A percentile compares a stretch with the other conserved stretches of the same genome.
Conservation (phyloP, 202 grass and related monocot species). For the Alloteropsis angusta region DNA sequence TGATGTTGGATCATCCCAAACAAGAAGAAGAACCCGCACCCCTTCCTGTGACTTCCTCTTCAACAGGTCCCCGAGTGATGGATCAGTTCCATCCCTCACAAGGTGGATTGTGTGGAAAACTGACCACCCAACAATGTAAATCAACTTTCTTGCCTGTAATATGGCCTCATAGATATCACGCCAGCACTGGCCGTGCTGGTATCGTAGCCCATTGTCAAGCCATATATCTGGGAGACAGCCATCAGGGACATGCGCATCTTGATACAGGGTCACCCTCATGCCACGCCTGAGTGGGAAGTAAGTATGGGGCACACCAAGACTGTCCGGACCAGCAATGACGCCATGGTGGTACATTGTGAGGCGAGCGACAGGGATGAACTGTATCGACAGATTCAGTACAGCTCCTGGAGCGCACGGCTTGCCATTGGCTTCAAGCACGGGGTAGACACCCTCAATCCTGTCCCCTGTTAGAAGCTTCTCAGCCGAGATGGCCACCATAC, state of each 20-base stretch:
- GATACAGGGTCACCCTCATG: constrained; percentile 65
- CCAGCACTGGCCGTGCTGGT: constrained; percentile 74
- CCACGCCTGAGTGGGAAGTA: constrained; percentile 63
- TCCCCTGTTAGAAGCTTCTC: constrained; percentile 46
- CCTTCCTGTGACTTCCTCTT: constrained; percentile 75
- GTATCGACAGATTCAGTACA: constrained; percentile 50
- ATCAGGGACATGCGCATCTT: constrained; percentile 77
- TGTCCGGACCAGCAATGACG: constrained; percentile 31
- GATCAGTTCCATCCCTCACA: constrained; percentile 31
- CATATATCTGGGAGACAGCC: constrained; percentile 54
- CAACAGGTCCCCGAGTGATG: constrained; percentile 52
- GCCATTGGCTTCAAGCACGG: constrained; percentile 49
- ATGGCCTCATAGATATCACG: constrained; percentile 66
- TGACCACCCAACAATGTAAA: constrained; percentile 90
- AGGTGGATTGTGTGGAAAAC: constrained; percentile 61
- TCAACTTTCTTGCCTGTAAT: constrained; percentile 46
- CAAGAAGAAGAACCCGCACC: constrained; percentile 67
- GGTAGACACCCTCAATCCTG: constrained; percentile 41
- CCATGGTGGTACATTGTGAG: constrained; percentile 65
- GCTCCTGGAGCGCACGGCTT: constrained; percentile 52
- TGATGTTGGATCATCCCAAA: constrained; percentile 88
- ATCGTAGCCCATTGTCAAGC: constrained; percentile 47
- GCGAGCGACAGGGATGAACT: constrained; percentile 46
- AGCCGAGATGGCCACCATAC: constrained; percentile 39
- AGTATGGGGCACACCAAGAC: constrained; percentile 62